Base-by-base conservation (phyloP, 192 early-diverging fungal species). In the Cetraspora pellucida region DNA sequence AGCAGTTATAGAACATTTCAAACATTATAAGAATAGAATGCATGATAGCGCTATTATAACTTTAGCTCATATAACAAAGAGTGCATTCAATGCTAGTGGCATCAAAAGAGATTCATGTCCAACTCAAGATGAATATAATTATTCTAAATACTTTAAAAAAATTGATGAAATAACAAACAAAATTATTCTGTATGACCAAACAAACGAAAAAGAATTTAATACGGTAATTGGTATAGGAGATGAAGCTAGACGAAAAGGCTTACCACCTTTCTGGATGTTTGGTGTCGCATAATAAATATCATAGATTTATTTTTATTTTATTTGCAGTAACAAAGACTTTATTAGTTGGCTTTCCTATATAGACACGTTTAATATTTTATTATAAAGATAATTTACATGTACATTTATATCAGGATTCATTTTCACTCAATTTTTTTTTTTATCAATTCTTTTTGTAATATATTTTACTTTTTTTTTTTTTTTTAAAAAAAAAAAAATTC, bases 181-280 rank as follows among this genome's bases (percentile, higher is more conserved):
- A 2, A 67, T 61, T 57, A 54, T 67, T 28, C 25, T 79, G 10
- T 72, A 44, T 57, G 74, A 67, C 9, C 52, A 64, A 11, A 79
- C 77, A 58, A 75, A 58, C n/a, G 72, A 61, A 14, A 72, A 80
- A 37, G 81, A 83, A 54, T 54, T 82, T 45, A 78, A 85, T 27
- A 75, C 58, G 54, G 23, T 77, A 44, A 74, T 71, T 7, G 75
- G 72, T 44, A 78, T 82, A 44, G 82, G 79, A 0, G 57, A 81
- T 14, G 80, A 79, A 46, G 44, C 81, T 46, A 77, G 82, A 49
- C 63, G 81, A 14, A 73, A 77, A 11, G 86, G 86, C 6, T 81
- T 87, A 17, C 85, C 86, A 28, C 85, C 84, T 17, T 87, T 86
- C 68, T 87, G 86, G 86, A 87, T 87, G 86, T 49, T 87, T 25